These are phyloP conservation scores for Senna siamea DNA, from an alignment of 306 rosid species.

Conservation along the genomic window DNA sequence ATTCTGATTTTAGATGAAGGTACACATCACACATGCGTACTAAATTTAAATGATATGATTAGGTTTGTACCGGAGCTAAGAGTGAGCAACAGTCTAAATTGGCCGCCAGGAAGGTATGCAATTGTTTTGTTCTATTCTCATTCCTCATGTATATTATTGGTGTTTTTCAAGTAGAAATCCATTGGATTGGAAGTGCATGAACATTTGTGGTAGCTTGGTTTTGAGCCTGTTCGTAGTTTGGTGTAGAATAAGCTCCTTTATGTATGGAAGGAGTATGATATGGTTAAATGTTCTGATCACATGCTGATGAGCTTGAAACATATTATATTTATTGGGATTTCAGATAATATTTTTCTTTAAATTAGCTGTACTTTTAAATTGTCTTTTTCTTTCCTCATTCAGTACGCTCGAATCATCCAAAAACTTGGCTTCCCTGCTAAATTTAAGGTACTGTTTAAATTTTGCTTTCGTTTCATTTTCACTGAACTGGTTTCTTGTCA, in stretches of 20 bases:
- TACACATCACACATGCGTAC: constrained; percentile 12
- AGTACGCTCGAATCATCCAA: constrained; percentile 96
- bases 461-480: background rate
- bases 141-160: constrained; percentile 21
- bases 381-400: constrained; percentile 37
- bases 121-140: background rate
- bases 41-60: constrained; percentile 35
- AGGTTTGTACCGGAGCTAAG: constrained; percentile 99
- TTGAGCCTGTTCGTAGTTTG: constrained; percentile 13
- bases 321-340: background rate
- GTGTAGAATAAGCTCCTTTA: background rate
- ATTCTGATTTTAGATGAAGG: background rate
- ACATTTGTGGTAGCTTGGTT: constrained; percentile 25
- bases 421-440: constrained; percentile 88
- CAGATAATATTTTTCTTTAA: constrained; percentile 2
- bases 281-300: constrained; percentile 6
- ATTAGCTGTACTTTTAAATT: constrained; percentile 27
- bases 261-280: background rate
- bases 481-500: constrained; percentile 14
- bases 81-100: constrained; percentile 89
- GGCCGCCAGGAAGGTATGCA: constrained; percentile 93
- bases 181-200: background rate
- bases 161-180: constrained; percentile 2
- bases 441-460: constrained; percentile 64
- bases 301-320: background rate